Evolutionary conservation across 2,329 filamentous ascomycete genomes (phyloP), one percentile per base, ranked within the genome.

Genomic region (Phialophora verrucosa): DNA sequence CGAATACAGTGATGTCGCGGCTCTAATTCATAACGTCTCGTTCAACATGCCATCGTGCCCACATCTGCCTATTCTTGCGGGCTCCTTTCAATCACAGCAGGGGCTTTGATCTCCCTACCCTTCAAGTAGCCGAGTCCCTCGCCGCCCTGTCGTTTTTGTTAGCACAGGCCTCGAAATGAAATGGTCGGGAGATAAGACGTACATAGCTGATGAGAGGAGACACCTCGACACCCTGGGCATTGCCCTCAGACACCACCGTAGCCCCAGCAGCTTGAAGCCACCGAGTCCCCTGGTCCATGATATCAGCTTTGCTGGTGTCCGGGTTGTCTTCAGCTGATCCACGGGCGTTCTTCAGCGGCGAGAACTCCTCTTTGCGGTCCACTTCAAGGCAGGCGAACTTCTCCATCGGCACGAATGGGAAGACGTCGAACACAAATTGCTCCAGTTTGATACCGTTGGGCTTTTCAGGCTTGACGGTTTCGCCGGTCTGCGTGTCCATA

Each of bases 371-470:
- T 83, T 97, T 93, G 68, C 95, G 92, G 79, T 89, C 92, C 60
- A 99, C 95, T 81, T 99, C 95, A 82, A 98, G 90, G 80, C 90
- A 96, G 27, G 93, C 95, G 76, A 99, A 99, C 81, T 96, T 93
- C 72, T 89, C 85, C 70, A 99, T 87, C 20, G 89, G 83, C 60
- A 96, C 84, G 83, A 94, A 86, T 68, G 94, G 93, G 85, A 99
- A 99, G 76, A 96, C 95, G 77, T 99, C 95, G 77, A 99, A 99
- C 68, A 99, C 93, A 75, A 98, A 99, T 81, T 98, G 95, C 85
- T 99, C 95, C 47, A 99, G 87, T 85, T 99, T 99, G 86, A 99
- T 93, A 72, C 95, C 95, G 76, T 99, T 99, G 71, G 95, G 92
- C 83, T 93, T 95, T 78, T 93, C 89, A 2, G 94, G 93, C 85